These are phyloP conservation scores for Plasmodium relictum DNA, from an alignment of 169 alveolate species.

Conservation along the genomic window DNA sequence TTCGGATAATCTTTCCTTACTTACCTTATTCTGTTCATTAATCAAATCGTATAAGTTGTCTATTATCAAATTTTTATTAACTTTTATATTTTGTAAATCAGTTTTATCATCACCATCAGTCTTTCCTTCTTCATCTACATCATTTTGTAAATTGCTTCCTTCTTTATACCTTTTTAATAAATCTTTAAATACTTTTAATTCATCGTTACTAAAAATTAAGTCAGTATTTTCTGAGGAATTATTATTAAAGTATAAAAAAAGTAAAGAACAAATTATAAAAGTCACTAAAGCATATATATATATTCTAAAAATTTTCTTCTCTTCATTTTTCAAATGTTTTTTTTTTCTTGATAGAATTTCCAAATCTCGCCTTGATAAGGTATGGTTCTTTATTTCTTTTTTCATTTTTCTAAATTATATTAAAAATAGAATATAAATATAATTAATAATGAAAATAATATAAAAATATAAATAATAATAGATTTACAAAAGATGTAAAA, in stretches of 20 bases:
- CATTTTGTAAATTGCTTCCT: neutral
- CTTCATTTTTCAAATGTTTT: conserved; percentile 15
- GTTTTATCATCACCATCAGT: neutral
- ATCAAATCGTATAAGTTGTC: too few relatives aligned
- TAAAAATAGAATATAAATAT: neutral
- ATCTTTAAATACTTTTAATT: conserved; percentile 22
- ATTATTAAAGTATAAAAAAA: conserved; percentile 5
- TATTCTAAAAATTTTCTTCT: conserved; percentile 16
- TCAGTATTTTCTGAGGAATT: neutral
- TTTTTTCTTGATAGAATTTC: conserved; percentile 17
- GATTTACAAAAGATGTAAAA: too few relatives aligned
- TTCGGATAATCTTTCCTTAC: too few relatives aligned
- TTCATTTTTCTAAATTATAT: neutral
- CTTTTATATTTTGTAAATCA: neutral
- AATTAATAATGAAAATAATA: too few relatives aligned
- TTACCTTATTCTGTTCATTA: too few relatives aligned
- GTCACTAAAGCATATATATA: conserved; percentile 29
- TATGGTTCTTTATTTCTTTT: neutral
- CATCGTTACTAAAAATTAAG: conserved; percentile 12
- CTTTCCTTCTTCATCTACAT: neutral
- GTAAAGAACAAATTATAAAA: conserved; percentile 18
- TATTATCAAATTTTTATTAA: neutral
- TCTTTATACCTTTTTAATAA: conserved; percentile 23
- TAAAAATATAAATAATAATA: too few relatives aligned
- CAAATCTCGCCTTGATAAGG: conserved; percentile 2